A percentile compares a stretch with the other conserved stretches of the same genome.
These are phyloP conservation scores for Salix koriyanagi DNA, from an alignment of 345 rosid species.

Conservation along the genomic window DNA sequence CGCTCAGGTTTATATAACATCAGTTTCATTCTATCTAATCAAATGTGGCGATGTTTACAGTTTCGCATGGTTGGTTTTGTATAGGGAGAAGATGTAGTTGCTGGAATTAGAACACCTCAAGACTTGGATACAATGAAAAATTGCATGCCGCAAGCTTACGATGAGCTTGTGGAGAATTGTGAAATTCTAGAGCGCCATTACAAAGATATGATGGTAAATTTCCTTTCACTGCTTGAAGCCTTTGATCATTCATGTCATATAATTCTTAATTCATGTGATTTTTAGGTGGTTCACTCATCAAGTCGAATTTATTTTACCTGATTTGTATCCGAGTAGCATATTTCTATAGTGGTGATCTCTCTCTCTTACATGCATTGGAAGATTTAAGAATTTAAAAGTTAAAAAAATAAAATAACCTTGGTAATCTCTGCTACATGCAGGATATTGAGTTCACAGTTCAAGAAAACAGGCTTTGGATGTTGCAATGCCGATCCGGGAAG, in stretches of 20 bases:
- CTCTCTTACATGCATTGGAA: background rate
- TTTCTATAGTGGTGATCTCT: background rate
- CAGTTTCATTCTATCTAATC: background rate
- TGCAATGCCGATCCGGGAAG: slow-evolving; percentile 90
- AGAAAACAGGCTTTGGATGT: slow-evolving; percentile 92
- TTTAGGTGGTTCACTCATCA: background rate
- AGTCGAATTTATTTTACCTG: background rate
- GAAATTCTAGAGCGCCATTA: slow-evolving; percentile 78
- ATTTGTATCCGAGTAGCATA: background rate
- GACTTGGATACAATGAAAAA: slow-evolving; percentile 71
- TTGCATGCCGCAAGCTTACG: slow-evolving; percentile 73
- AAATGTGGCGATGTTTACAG: background rate
- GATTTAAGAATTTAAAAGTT: no score
- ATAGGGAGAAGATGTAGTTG: slow-evolving; percentile 96
- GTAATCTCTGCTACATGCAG: slow-evolving; percentile 29
- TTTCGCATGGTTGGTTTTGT: slow-evolving; percentile 11
- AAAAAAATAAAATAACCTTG: background rate
- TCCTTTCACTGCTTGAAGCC: background rate
- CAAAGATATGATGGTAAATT: slow-evolving; percentile 89
- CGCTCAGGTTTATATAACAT: slow-evolving; percentile 65
- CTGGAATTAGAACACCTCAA: slow-evolving; percentile 92
- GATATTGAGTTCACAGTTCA: slow-evolving; percentile 97
- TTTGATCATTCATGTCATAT: background rate
- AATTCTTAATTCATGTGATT: background rate
- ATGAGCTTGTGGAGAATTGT: slow-evolving; percentile 84